Percentiles rank a stretch among this genome's conserved stretches.
Conservation (phyloP, 495 filamentous ascomycete genomes). For the Penicillium ucsense region DNA sequence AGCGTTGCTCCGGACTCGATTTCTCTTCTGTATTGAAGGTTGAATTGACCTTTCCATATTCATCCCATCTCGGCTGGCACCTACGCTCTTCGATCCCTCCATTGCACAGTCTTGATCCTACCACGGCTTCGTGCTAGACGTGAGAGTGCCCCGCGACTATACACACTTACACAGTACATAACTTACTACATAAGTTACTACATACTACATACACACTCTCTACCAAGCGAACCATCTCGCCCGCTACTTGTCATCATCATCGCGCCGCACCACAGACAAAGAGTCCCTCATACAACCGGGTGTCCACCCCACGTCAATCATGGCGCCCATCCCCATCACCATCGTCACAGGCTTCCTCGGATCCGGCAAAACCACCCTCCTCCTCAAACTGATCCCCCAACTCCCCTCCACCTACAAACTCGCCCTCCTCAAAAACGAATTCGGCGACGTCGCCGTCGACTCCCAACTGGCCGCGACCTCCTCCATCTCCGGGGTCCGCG, state of each 20-base stretch:
- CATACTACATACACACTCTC: too few species aligned
- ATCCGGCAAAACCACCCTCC: conserved; percentile 87
- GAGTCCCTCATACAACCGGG: neutral
- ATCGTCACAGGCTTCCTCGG: conserved; percentile 94
- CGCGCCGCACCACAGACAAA: too few species aligned
- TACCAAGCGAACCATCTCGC: neutral
- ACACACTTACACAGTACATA: too few species aligned
- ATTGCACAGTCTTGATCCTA: too few species aligned
- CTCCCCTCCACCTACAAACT: conserved; percentile 68
- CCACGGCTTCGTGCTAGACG: too few species aligned
- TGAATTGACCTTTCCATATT: too few species aligned
- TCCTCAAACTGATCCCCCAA: conserved; percentile 83
- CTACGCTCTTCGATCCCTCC: too few species aligned
- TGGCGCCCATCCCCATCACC: conserved; percentile 75
- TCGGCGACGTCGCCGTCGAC: conserved; percentile 89
- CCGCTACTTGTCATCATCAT: neutral
- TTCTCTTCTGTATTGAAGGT: too few species aligned
- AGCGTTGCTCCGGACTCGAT: too few species aligned
- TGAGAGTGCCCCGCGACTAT: too few species aligned
- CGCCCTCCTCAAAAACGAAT: conserved; percentile 97
- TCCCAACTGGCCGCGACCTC: conserved; percentile 72
- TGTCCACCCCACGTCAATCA: conserved; percentile 5
- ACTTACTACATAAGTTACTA: too few species aligned
- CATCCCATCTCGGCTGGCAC: too few species aligned
- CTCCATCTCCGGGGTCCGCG: conserved; percentile 80